phyloP scores from a whole-genome alignment of 2,329 filamentous ascomycete genomes.

The Ophiocordyceps camponoti-leonardi region DNA sequence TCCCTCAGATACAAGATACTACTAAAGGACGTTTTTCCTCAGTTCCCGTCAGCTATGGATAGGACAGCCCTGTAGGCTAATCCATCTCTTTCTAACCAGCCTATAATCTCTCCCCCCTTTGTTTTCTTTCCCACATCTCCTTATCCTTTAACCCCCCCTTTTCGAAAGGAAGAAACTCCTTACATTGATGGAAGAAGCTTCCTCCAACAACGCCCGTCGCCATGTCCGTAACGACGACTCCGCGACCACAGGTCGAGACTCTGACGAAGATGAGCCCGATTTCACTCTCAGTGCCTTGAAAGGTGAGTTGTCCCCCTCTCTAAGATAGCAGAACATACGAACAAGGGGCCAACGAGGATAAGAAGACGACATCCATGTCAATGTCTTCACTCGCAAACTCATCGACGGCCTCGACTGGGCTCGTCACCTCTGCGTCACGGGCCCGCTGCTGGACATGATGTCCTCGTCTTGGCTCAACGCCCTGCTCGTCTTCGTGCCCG shows the following conservation, averaged over 20 bases:
- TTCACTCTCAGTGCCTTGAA: neutral
- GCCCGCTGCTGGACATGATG: conserved; percentile 10
- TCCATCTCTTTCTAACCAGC: neutral
- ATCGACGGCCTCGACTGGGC: neutral
- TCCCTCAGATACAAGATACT: too few relatives aligned
- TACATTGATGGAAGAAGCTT: conserved; percentile 1
- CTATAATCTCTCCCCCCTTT: neutral
- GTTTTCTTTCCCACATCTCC: too few relatives aligned
- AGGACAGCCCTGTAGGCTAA: neutral
- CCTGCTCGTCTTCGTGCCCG: conserved; percentile 52
- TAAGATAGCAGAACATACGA: too few relatives aligned
- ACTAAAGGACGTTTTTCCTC: too few relatives aligned
- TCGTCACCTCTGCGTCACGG: neutral
- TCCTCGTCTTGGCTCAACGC: conserved; percentile 39
- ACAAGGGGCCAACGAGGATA: too few relatives aligned
- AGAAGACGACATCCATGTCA: too few relatives aligned
- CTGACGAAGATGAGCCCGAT: neutral
- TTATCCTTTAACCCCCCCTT: too few relatives aligned
- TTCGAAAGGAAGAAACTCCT: neutral
- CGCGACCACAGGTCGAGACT: neutral
- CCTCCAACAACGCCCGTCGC: neutral
- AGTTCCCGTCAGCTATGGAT: neutral
- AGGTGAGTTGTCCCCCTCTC: too few relatives aligned
- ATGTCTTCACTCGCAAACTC: neutral
- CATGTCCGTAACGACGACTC: neutral